Evolutionary conservation across 495 filamentous ascomycete genomes (phyloP), one percentile per base, ranked within the genome.

Genomic region (Penicillium steckii): DNA sequence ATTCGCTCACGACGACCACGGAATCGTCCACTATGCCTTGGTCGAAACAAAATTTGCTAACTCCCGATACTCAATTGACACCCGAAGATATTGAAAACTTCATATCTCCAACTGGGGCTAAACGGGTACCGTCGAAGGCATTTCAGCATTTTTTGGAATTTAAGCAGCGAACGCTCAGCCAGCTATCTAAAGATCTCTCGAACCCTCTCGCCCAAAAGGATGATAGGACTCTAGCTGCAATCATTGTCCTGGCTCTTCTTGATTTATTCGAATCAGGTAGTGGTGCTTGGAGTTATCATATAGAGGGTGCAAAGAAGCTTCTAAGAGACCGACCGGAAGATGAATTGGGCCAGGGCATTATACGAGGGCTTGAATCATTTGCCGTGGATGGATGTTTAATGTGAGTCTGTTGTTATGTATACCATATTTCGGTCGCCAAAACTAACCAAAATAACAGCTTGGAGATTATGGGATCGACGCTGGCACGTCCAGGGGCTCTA

Each of bases 391-490:
- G 70, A 1, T 75, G 70, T 40, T 60, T 77, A 37, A 68, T 77
- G 70, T 73, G 57, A 60, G 69, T 48, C 6, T 38, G 27, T 17
- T 26, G 24, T 44, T 3, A 21, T 44, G 44, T 15, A 15, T 6
- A 25, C 9, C 15, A 12, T 23, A 10, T 37, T 17, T n/a, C 15
- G 18, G 2, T 2, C 15, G n/a, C 13, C 25, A 44, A 46, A 30
- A 25, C 44, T 50, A 40, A 55, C 49, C 48, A 50, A 42, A 19
- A 8, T 24, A 25, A 19, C 35, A 74, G 71, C 32, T 72, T 75
- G 54, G 71, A 77, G 52, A 74, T 77, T 22, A 77, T 77, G 74
- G 74, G 74, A 19, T 73, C 74, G 15, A 77, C 74, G 1, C 73
- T 77, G 17, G 73, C 72, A 4, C 63, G 73, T 13, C 73, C 72